Conservation (phyloP, 805 yeast genomes). For the Starmerella bombicola region DNA sequence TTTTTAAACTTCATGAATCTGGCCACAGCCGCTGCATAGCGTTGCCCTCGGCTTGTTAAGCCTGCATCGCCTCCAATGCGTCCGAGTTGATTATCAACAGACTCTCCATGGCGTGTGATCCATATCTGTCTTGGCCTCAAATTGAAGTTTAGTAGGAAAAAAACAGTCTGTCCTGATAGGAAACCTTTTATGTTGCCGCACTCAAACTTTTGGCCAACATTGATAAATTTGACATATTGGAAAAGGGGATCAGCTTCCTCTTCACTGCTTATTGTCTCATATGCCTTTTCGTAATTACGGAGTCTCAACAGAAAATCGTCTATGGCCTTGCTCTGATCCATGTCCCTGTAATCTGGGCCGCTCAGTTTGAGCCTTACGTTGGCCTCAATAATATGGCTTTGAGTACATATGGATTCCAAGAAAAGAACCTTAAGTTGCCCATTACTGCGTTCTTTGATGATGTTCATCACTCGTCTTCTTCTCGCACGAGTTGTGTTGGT, state of each 20-base stretch:
- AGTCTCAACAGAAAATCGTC: slow-evolving; percentile 73
- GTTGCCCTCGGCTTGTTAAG: slow-evolving; percentile 65
- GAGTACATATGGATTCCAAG: slow-evolving; percentile 78
- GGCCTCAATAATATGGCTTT: slow-evolving; percentile 62
- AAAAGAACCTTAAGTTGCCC: slow-evolving; percentile 59
- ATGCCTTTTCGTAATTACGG: slow-evolving; percentile 73
- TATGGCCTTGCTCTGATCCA: slow-evolving; percentile 71
- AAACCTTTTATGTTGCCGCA: slow-evolving; percentile 82
- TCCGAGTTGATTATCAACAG: slow-evolving; percentile 72
- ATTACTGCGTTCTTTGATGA: slow-evolving; percentile 30
- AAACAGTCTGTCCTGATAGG: slow-evolving; percentile 83
- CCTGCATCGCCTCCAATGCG: slow-evolving; percentile 84
- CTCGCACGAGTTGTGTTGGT: slow-evolving; percentile 72
- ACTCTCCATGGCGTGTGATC: slow-evolving; percentile 92
- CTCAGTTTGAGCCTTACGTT: slow-evolving; percentile 74
- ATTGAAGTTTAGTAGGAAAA: slow-evolving; percentile 79
- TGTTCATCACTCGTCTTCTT: slow-evolving; percentile 46
- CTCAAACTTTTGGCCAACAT: slow-evolving; percentile 88
- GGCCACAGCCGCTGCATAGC: slow-evolving; percentile 59
- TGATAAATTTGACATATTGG: slow-evolving; percentile 89
- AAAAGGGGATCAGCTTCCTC: slow-evolving; percentile 50
- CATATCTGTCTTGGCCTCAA: slow-evolving; percentile 81
- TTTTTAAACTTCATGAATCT: slow-evolving; percentile 63
- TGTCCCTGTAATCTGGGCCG: slow-evolving; percentile 84
- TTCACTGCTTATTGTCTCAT: slow-evolving; percentile 75